phyloP scores from a whole-genome alignment of 2,329 filamentous ascomycete species.

The Phialemoniopsis sp. region DNA sequence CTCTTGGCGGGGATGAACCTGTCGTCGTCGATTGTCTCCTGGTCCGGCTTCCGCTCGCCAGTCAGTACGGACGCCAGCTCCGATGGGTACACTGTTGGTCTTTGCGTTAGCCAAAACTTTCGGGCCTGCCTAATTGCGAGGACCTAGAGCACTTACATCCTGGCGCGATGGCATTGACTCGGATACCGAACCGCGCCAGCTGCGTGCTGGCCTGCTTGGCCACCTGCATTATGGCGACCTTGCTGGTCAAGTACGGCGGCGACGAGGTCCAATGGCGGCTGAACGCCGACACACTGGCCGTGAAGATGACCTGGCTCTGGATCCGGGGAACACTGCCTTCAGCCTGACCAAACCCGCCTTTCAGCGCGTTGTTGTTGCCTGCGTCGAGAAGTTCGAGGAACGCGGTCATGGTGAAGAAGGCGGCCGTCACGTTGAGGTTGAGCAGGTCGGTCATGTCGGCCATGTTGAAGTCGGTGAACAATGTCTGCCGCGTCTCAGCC shows the following conservation, averaged over 20 bases:
- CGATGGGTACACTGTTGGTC: too few species aligned
- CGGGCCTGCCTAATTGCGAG: too few species aligned
- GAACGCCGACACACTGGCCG: slow-evolving; percentile 59
- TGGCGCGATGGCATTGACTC: slow-evolving; percentile 18
- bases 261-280: slow-evolving; percentile 57
- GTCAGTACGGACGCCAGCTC: too few species aligned
- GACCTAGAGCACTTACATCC: too few species aligned
- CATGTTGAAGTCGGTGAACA: slow-evolving; percentile 22
- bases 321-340: slow-evolving; percentile 12
- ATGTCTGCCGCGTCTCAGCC: slow-evolving; percentile 14
- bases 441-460: slow-evolving; percentile 54
- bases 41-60: too few species aligned
- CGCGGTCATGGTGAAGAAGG: slow-evolving; percentile 64
- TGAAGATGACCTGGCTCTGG: slow-evolving; percentile 34
- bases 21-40: too few species aligned
- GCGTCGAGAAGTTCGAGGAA: slow-evolving; percentile 65
- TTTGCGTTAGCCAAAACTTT: too few species aligned
- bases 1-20: too few species aligned
- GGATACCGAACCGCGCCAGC: slow-evolving; percentile 51
- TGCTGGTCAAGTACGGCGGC: slow-evolving; percentile 62
- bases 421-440: slow-evolving; percentile 59
- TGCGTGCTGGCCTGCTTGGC: slow-evolving; percentile 61
- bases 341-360: too few species aligned
- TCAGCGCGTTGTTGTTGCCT: slow-evolving; percentile 49
- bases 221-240: slow-evolving; percentile 62